Evolutionary conservation across 2,329 filamentous ascomycete genomes (phyloP).

Genomic region (Xylaria polymorpha): DNA sequence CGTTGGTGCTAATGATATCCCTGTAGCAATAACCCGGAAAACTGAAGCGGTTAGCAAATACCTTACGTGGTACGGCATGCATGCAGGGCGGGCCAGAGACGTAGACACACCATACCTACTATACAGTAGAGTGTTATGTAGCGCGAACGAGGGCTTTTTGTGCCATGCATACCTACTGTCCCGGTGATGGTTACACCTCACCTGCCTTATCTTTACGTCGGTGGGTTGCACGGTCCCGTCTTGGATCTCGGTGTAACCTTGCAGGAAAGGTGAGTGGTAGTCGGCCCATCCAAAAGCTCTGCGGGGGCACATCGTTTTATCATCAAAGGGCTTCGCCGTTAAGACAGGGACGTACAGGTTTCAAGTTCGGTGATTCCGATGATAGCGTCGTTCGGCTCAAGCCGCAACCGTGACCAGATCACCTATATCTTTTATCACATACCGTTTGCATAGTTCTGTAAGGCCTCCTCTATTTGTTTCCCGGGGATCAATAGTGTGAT

Average conservation of each 20-base stretch:
- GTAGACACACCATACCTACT: constrained; percentile 5
- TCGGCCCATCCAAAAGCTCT: not conserved
- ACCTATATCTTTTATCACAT: not conserved
- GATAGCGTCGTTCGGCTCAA: not conserved
- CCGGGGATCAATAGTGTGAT: not conserved
- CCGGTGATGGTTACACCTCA: constrained; percentile 37
- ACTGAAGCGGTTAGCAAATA: not conserved
- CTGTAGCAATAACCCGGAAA: not conserved
- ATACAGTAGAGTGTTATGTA: not conserved
- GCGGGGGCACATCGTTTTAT: not conserved
- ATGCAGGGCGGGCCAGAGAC: constrained; percentile 13
- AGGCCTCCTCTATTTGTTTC: not conserved
- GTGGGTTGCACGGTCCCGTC: constrained; percentile 12
- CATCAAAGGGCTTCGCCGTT: not conserved
- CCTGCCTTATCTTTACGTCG: constrained; percentile 40
- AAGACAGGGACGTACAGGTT: not conserved
- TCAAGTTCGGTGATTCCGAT: not conserved
- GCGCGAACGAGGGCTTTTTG: constrained; percentile 5
- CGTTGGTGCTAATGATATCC: not conserved
- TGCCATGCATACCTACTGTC: constrained; percentile 26
- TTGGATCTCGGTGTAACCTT: constrained; percentile 13
- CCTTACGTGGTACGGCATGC: constrained; percentile 12
- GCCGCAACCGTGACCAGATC: not conserved
- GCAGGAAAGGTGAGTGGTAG: not conserved
- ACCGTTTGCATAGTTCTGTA: not conserved